Base-by-base conservation (phyloP, 768 basidiomycete genomes). In the Mycena rosella region DNA sequence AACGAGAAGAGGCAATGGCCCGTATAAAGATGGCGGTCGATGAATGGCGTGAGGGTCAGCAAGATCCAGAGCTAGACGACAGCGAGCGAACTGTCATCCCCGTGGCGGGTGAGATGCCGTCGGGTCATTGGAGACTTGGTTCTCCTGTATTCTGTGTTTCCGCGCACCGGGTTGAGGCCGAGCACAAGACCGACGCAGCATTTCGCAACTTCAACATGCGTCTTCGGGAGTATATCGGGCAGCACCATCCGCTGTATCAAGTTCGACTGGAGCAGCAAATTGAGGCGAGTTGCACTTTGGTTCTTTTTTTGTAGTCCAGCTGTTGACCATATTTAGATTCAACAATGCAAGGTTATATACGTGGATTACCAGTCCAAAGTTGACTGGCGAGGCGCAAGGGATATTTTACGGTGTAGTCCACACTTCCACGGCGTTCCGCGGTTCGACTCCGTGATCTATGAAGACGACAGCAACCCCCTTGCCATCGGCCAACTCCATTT, bases 241-340 rank as follows among this genome's bases (percentile, higher is more conserved):
- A 20, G 30, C 24, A 55, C 44, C 62, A 63, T 36, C 53, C 60
- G 6, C 13, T 18, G 10, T 24, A 51, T 52, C 49, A 63, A 54
- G 52, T 63, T n/a, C 60, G 80, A 13, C 76, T 70, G 1, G 49
- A 54, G 13, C 69, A 54, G 34, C 52, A 24, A 10, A 54, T 54
- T 36, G 7, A 36, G 32, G 52, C 38, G 52, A 24, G 34, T 36
- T 36, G n/a, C 5, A 36, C 5, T 36, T 54, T 48, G 4, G 32
- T 24, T 24, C 11, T 2, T 54, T 15, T 22, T 24, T 36, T 8
- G 34, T 9, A 13, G 32, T 36, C 10, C 52, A 22, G 20, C 32
- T 54, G 9, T 48, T 48, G 11, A 54, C 7, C 15, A 14, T 13
- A 5, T 54, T 53, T 24, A 54, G 52, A 24, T 54, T 34, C 34